A percentile compares a stretch with the other conserved stretches of the same genome.
These are phyloP conservation scores for Fusarium pseudoanthophilum DNA, from an alignment of 2,329 filamentous ascomycete genomes.

Conservation along the genomic window DNA sequence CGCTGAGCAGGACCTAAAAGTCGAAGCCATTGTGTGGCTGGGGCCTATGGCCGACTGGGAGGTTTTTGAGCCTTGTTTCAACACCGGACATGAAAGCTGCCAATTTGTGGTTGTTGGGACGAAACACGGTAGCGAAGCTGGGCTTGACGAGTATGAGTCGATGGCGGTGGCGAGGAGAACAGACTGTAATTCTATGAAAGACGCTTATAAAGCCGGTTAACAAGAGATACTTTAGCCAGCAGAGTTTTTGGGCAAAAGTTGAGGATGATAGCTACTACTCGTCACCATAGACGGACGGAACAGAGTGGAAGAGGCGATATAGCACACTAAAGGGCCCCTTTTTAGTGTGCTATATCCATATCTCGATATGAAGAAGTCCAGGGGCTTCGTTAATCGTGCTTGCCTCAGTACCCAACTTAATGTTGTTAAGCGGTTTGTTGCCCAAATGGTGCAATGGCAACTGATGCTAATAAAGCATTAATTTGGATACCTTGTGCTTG, in stretches of 20 bases:
- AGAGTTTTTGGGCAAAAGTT: neutral
- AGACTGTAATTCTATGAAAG: neutral
- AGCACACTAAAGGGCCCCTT: neutral
- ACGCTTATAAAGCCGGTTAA: neutral
- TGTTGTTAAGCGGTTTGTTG: neutral
- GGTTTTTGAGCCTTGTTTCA: conserved; percentile 39
- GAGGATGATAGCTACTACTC: neutral
- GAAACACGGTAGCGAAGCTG: conserved; percentile 24
- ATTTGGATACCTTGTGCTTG: neutral
- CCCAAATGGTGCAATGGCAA: neutral
- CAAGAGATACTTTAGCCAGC: neutral
- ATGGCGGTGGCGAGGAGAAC: conserved; percentile 30
- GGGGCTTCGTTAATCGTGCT: neutral
- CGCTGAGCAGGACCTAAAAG: neutral
- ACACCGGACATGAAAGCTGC: neutral
- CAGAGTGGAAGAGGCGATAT: neutral
- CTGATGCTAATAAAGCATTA: neutral
- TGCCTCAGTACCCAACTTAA: too few species aligned
- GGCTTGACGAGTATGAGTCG: conserved; percentile 38
- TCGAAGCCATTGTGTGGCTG: conserved; percentile 38
- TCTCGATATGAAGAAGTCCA: neutral
- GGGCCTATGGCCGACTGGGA: conserved; percentile 44
- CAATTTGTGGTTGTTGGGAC: conserved; percentile 21
- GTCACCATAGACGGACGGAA: neutral
- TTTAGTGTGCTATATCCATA: neutral